Percentiles rank a stretch among this genome's conserved stretches.
Conservation (phyloP, 2,329 filamentous ascomycete genomes). For the Sporothrix humicola region DNA sequence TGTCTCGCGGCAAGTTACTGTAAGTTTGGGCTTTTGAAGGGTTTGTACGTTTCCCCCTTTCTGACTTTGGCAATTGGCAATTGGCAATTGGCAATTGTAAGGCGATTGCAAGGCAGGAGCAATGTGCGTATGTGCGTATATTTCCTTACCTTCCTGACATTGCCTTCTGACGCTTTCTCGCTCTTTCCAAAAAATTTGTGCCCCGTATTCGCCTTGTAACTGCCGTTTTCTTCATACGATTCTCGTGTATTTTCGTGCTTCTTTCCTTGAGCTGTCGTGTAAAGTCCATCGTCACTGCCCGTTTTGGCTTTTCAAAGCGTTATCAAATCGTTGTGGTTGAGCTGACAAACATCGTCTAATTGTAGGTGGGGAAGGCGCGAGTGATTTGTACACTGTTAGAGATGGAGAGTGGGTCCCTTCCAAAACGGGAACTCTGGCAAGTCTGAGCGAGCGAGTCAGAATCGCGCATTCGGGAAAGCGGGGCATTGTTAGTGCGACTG, state of each 20-base stretch:
- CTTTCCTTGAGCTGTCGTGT: background rate
- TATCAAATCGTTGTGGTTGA: too few relatives aligned
- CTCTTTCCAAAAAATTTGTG: constrained; percentile 5
- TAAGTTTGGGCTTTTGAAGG: background rate
- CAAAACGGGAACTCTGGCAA: constrained; percentile 25
- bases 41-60: background rate
- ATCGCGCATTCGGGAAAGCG: background rate
- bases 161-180: background rate
- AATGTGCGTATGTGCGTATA: background rate
- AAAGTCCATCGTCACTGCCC: background rate
- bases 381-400: background rate
- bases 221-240: background rate
- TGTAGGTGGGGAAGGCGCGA: background rate
- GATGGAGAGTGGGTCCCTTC: background rate
- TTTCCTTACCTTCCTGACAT: background rate
- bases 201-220: background rate
- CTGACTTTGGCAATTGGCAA: background rate
- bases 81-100: too few relatives aligned
- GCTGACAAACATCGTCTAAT: constrained; percentile 16
- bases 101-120: background rate
- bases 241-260: background rate
- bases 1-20: background rate
- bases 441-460: constrained; percentile 26
- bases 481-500: background rate
- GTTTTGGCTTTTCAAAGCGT: background rate